Evolutionary conservation across 202 grass and related monocot genomes (phyloP).

Genomic region (Zoysia matrella): DNA sequence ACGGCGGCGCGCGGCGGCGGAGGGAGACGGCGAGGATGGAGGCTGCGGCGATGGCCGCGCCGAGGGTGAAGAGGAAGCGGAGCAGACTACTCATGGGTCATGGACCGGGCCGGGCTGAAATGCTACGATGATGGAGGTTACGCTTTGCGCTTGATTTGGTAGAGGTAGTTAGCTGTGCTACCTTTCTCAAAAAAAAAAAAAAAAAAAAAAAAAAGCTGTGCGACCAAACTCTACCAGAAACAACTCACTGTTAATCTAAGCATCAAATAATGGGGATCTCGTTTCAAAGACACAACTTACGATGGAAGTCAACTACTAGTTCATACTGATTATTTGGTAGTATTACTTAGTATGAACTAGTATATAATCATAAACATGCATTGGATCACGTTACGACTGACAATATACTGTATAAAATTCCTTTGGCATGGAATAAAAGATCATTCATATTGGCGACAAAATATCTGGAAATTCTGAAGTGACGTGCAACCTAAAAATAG

Average conservation of each 20-base stretch:
- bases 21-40: conserved; percentile 45
- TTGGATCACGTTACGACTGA: conserved; percentile 6
- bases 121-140: no score
- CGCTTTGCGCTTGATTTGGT: neutral
- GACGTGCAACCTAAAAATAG: neutral
- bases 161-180: neutral
- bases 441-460: neutral
- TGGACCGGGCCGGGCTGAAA: conserved; percentile 32
- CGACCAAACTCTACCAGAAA: neutral
- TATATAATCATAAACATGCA: neutral
- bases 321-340: neutral
- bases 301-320: conserved; percentile 15
- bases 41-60: conserved; percentile 53
- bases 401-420: neutral
- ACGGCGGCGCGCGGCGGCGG: conserved; percentile 35
- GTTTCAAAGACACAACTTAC: neutral
- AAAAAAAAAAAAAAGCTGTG: neutral
- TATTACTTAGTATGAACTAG: no score
- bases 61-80: conserved; percentile 57
- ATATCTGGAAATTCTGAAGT: neutral
- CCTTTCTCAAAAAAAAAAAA: no score
- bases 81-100: conserved; percentile 44
- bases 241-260: neutral
- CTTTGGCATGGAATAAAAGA: neutral
- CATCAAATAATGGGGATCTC: conserved; percentile 2